Evolutionary conservation across 176 grass and related monocot species (phyloP), one percentile per base, ranked within the genome.

Genomic region (Phyllostachys edulis): DNA sequence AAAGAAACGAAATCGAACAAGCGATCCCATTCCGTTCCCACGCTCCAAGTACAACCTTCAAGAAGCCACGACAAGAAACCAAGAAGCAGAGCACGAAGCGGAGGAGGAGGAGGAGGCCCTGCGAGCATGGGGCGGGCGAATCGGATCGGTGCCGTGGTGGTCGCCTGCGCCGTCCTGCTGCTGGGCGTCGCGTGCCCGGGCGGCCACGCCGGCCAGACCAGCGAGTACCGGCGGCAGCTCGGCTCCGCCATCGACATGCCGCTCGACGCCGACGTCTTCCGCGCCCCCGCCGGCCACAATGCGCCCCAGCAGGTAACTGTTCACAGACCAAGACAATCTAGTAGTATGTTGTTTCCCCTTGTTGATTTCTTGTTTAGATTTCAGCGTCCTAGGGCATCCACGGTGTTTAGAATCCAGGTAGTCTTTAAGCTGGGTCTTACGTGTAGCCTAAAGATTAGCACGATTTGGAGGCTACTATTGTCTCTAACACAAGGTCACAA

Each of bases 211-310:
- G 91, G 88, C 57, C 56, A 68, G 52, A 90, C 91, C 51, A 93
- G 92, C 82, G 80, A 68, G 21, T 91, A 94, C 82, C 82, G 78
- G 44, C 85, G 94, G 45, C 83, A 65, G 39, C 86, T 92, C 26
- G 91, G 90, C 82, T 82, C 89, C 77, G 76, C 94, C 47, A 67
- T 91, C 63, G 94, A 96, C 77, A 96, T 96, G 94, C 94, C 94
- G 67, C 80, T 96, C 85, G 84, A 91, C 80, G 92, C 90, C 63
- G 89, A 93, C 85, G 91, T 96, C 38, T 96, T 96, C 85, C 86
- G 91, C 54, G 73, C 72, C 36, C 94, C 94, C n/a, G 41, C 88
- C 4, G 89, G 91, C 59, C 36, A 85, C 78, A 96, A 96, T 65
- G 91, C 94, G 52, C 94, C 94, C 21, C 80, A 96, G 81, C 94